Percentiles rank a stretch among this genome's conserved stretches.
Evolutionary conservation across 1,139 yeast species (phyloP).

Genomic region (Magnusiomyces sp.): DNA sequence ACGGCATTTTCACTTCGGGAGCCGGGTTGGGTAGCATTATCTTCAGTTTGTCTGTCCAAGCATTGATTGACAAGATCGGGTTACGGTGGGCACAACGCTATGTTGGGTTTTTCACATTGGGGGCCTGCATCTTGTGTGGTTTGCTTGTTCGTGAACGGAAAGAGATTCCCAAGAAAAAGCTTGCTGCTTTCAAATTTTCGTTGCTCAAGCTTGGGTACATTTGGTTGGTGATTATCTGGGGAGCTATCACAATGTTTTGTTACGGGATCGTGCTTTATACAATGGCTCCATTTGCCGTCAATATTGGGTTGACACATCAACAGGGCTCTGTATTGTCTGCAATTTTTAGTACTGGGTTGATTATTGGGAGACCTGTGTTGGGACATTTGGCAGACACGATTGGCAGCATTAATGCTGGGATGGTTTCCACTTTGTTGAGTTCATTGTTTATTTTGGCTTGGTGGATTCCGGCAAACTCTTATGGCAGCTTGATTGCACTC

Average conservation of each 20-base stretch:
- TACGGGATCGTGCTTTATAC: constrained; percentile 56
- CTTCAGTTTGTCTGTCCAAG: constrained; percentile 35
- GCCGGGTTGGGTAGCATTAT: constrained; percentile 32
- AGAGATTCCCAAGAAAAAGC: constrained; percentile 20
- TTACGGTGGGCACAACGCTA: constrained; percentile 63
- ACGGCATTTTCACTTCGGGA: constrained; percentile 35
- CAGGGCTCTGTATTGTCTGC: constrained; percentile 59
- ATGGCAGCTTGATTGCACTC: constrained; percentile 43
- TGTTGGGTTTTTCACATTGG: constrained; percentile 40
- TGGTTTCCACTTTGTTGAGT: constrained; percentile 27
- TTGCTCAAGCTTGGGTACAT: constrained; percentile 32
- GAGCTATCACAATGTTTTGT: constrained; percentile 44
- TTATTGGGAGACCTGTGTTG: constrained; percentile 55
- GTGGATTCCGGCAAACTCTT: constrained; percentile 55
- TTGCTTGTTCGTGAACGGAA: constrained; percentile 32
- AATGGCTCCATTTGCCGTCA: constrained; percentile 50
- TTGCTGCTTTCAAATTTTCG: constrained; percentile 19
- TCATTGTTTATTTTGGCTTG: constrained; percentile 39
- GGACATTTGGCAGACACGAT: constrained; percentile 50
- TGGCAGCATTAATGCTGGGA: constrained; percentile 51
- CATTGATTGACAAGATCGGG: constrained; percentile 40
- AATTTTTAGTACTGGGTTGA: constrained; percentile 53
- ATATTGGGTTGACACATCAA: constrained; percentile 46
- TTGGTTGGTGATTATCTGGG: constrained; percentile 44
- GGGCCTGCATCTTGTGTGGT: constrained; percentile 32